A percentile compares a stretch with the other conserved stretches of the same genome.
These are phyloP conservation scores for Diplotaxis tenuifolia DNA, from an alignment of 345 rosid species.

Conservation along the genomic window DNA sequence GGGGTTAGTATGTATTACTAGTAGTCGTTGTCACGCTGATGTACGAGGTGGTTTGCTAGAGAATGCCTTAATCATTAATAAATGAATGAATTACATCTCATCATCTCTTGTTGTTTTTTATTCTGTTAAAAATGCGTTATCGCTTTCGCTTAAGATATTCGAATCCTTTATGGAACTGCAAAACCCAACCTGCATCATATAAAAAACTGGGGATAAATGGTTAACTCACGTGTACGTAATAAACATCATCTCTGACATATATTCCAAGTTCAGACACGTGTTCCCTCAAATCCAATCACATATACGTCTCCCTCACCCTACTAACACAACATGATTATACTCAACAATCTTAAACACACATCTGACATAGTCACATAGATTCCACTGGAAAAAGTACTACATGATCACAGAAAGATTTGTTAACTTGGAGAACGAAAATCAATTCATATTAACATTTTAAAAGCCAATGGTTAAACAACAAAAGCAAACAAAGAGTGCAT, in stretches of 20 bases:
- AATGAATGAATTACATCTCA: neutral
- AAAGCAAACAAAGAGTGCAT: neutral
- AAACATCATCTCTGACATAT: conserved; percentile 10
- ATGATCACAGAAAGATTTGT: neutral
- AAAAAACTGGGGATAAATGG: conserved; percentile 1
- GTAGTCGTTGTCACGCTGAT: conserved; percentile 4
- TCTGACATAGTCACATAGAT: too few species aligned
- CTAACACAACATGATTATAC: neutral
- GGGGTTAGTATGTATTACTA: neutral
- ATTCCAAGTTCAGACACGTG: conserved; percentile 5
- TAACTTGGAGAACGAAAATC: neutral
- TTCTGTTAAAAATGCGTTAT: conserved; percentile 11
- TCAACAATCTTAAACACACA: too few species aligned
- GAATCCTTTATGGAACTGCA: neutral
- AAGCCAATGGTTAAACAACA: conserved; percentile 5
- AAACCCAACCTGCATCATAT: neutral
- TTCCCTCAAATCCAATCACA: neutral
- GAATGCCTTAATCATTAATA: neutral
- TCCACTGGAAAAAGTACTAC: too few species aligned
- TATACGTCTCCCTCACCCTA: neutral
- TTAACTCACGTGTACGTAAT: conserved; percentile 30
- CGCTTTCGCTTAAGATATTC: neutral
- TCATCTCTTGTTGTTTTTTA: neutral
- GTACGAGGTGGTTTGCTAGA: neutral
- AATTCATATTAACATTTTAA: neutral